phyloP scores from a whole-genome alignment of 2,329 filamentous ascomycete genomes.

The Ilyonectria destructans region DNA sequence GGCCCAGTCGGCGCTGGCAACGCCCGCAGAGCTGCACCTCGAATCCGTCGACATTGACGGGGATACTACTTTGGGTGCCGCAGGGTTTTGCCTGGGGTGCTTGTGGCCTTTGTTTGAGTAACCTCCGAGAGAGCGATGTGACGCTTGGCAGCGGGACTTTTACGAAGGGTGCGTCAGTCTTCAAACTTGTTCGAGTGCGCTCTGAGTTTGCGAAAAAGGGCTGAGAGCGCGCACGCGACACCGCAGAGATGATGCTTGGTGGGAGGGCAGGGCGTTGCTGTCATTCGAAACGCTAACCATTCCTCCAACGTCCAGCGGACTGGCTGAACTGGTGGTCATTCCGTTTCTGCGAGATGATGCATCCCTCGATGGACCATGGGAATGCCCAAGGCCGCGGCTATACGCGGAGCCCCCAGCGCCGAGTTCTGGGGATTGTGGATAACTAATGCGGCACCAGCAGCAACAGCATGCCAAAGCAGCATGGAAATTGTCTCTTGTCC shows the following conservation, averaged over 20 bases:
- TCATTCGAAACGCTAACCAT: constrained; percentile 1
- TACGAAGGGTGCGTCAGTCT: not conserved
- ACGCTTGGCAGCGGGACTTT: not conserved
- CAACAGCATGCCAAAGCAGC: not conserved
- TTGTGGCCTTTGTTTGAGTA: not conserved
- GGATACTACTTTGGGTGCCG: constrained; percentile 28
- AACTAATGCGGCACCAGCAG: too few species aligned
- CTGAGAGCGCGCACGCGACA: constrained; percentile 30
- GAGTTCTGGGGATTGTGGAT: too few species aligned
- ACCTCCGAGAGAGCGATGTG: not conserved
- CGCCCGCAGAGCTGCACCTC: constrained; percentile 48
- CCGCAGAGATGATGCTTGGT: not conserved
- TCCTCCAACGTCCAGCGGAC: too few species aligned
- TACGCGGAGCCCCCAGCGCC: too few species aligned
- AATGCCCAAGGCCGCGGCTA: not conserved
- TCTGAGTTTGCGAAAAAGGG: constrained; percentile 4
- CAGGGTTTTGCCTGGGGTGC: not conserved
- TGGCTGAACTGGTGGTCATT: not conserved
- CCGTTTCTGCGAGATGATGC: not conserved
- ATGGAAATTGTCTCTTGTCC: not conserved
- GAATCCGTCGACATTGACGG: constrained; percentile 41
- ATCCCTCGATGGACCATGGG: not conserved
- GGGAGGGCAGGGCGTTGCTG: not conserved
- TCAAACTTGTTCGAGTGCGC: not conserved
- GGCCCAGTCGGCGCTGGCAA: constrained; percentile 23